Conservation (phyloP, 2,329 filamentous ascomycete species). For the Botrytis hyacinthi region DNA sequence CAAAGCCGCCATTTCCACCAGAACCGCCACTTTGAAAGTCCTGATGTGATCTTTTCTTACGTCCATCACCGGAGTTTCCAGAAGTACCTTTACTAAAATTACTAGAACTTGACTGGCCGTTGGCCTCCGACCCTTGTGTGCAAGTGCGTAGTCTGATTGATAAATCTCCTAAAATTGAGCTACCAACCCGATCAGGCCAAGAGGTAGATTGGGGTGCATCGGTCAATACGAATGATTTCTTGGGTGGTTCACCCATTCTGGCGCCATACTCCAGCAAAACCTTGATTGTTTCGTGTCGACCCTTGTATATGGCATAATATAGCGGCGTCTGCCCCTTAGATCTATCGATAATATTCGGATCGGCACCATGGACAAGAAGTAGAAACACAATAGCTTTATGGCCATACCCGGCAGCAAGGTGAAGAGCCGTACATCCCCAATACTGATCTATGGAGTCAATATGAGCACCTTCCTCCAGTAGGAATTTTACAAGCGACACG, state of each 20-base stretch:
- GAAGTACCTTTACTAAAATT: not conserved
- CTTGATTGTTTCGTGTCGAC: not conserved
- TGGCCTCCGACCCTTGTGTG: not conserved
- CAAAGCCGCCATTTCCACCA: not conserved
- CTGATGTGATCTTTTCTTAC: not conserved
- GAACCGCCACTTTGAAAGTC: not conserved
- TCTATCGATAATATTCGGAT: not conserved
- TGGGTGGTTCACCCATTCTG: not conserved
- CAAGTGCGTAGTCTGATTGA: not conserved
- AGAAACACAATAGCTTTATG: not conserved
- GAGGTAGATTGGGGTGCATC: not conserved
- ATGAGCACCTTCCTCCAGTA: too few relatives aligned
- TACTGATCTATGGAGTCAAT: too few relatives aligned
- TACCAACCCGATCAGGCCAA: not conserved
- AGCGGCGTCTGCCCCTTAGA: not conserved
- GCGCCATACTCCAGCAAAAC: not conserved
- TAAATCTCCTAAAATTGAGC: not conserved
- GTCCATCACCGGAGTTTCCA: not conserved
- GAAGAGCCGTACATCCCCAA: too few relatives aligned
- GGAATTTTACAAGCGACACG: too few relatives aligned
- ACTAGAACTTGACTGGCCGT: not conserved
- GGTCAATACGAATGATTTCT: not conserved
- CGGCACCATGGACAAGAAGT: not conserved
- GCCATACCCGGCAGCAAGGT: too few relatives aligned
- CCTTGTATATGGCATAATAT: not conserved